Percentiles rank a stretch among this genome's conserved stretches.
Conservation (phyloP, 331 rosid genomes). For the Pyrus hybrid region DNA sequence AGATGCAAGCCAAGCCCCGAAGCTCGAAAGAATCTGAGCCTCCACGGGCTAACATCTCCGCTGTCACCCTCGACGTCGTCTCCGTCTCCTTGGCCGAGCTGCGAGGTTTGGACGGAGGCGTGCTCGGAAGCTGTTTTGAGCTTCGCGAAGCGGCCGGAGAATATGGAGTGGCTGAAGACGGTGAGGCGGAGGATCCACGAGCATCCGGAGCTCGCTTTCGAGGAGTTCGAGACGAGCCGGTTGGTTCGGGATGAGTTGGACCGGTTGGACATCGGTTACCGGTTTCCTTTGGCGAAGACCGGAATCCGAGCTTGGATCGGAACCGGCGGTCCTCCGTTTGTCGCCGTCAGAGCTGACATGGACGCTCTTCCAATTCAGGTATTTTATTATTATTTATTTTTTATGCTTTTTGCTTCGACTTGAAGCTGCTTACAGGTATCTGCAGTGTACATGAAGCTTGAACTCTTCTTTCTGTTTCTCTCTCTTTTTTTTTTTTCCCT, state of each 20-base stretch:
- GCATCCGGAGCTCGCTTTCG: constrained; percentile 88
- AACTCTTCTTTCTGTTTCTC: not conserved
- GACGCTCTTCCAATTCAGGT: constrained; percentile 99
- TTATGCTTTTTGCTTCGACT: not conserved
- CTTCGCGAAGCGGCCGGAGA: constrained; percentile 50
- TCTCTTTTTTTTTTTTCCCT: not conserved
- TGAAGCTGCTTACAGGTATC: not conserved
- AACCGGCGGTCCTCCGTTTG: constrained; percentile 80
- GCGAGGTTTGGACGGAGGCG: constrained; percentile 49
- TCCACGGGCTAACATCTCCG: not conserved
- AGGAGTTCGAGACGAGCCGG: constrained; percentile 77
- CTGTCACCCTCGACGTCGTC: not conserved
- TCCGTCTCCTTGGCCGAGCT: not conserved
- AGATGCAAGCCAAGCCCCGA: not conserved
- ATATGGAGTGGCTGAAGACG: constrained; percentile 51
- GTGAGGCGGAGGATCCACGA: constrained; percentile 72
- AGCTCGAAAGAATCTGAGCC: constrained; percentile 14
- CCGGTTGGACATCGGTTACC: constrained; percentile 60
- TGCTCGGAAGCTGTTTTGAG: constrained; percentile 64
- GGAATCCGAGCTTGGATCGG: constrained; percentile 92
- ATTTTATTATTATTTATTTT: not conserved
- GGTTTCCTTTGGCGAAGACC: constrained; percentile 65
- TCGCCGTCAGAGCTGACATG: constrained; percentile 94
- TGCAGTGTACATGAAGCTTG: not conserved
- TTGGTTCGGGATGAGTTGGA: constrained; percentile 68